Evolutionary conservation across 805 yeast genomes (phyloP).

Genomic region (Hanseniaspora hatyaiensis): DNA sequence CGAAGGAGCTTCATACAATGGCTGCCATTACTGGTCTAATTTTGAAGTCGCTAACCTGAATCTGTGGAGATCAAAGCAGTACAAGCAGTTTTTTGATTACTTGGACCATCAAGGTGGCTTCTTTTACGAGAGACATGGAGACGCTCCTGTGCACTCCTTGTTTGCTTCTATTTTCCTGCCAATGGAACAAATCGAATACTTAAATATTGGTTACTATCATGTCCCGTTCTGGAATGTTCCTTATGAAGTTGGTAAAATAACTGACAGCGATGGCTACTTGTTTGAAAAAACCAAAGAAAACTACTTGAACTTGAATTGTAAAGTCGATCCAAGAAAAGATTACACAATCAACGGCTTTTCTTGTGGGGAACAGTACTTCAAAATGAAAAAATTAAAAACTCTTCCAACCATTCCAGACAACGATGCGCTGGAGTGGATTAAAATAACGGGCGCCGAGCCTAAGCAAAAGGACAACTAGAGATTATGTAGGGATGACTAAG

Average conservation of each 20-base stretch:
- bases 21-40: conserved; percentile 77
- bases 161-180: conserved; percentile 55
- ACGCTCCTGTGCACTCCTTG: conserved; percentile 79
- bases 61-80: conserved; percentile 49
- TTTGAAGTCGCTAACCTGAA: conserved; percentile 65
- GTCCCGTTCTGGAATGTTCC: conserved; percentile 73
- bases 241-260: conserved; percentile 4
- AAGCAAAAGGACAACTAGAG: conserved; percentile 1
- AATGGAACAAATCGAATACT: conserved; percentile 50
- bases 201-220: conserved; percentile 67
- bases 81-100: conserved; percentile 47
- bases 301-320: conserved; percentile 42
- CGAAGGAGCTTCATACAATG: conserved; percentile 51
- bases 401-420: conserved; percentile 35
- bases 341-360: conserved; percentile 61
- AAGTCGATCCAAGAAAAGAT: conserved; percentile 61
- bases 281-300: conserved; percentile 35
- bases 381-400: conserved; percentile 39
- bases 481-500: no score
- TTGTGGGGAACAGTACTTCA: conserved; percentile 52
- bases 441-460: conserved; percentile 2
- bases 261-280: conserved; percentile 2
- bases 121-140: conserved; percentile 86
- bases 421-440: conserved; percentile 6
- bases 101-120: conserved; percentile 65